These are phyloP conservation scores for Thraustochytrium sp. DNA, from an alignment of 352 stramenopile species.

Conservation along the genomic window DNA sequence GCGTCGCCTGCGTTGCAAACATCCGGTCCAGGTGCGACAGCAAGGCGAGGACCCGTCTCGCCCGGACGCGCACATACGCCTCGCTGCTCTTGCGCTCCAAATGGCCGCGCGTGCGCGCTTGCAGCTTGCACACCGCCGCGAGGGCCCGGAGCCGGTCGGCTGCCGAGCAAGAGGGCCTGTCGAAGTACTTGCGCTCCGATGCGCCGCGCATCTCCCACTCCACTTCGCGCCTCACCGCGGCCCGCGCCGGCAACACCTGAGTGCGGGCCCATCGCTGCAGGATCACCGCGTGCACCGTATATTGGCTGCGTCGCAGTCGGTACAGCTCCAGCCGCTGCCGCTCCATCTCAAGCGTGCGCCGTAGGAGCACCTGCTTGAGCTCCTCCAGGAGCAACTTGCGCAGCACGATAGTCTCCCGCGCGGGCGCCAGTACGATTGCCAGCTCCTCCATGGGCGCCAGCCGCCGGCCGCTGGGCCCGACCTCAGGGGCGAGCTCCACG, in stretches of 20 bases:
- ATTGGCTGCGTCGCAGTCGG: slow-evolving; percentile 1
- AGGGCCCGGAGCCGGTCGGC: neutral
- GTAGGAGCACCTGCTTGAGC: neutral
- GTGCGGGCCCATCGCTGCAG: slow-evolving; percentile 3
- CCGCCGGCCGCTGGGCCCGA: neutral
- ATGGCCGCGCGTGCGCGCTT: neutral
- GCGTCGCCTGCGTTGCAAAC: neutral
- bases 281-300: neutral
- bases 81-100: neutral
- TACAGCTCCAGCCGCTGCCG: neutral
- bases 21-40: neutral
- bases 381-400: neutral
- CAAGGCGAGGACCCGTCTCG: neutral
- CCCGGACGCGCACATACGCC: neutral
- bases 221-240: neutral
- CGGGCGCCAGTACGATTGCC: neutral
- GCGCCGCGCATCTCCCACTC: neutral
- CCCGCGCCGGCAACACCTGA: neutral
- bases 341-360: neutral
- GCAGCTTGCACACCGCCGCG: neutral
- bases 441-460: neutral
- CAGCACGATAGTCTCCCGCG: neutral
- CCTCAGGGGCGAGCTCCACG: neutral
- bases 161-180: neutral
- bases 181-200: neutral